Evolutionary conservation across 2,329 filamentous ascomycete genomes (phyloP).

Genomic region (Penicillium sp.): DNA sequence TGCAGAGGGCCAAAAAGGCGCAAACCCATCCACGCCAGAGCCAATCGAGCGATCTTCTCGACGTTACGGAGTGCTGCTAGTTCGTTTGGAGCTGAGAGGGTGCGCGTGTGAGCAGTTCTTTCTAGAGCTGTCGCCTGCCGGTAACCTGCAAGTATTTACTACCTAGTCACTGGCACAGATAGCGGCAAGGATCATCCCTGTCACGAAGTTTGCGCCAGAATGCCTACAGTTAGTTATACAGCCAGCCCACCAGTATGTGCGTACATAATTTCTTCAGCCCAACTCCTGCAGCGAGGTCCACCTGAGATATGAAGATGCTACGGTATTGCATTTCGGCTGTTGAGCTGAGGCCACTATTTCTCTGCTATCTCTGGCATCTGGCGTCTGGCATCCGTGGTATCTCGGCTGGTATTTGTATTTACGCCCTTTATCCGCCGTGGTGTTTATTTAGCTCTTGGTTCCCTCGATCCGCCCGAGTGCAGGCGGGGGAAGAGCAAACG

Average conservation of each 20-base stretch:
- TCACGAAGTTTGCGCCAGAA: not conserved
- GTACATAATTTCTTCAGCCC: not conserved
- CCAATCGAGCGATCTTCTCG: too few relatives aligned
- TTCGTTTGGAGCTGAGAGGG: too few relatives aligned
- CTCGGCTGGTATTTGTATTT: not conserved
- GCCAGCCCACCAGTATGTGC: too few relatives aligned
- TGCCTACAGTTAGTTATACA: not conserved
- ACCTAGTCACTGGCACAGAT: not conserved
- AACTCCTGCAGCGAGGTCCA: too few relatives aligned
- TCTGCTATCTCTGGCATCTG: too few relatives aligned
- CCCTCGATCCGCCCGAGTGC: not conserved
- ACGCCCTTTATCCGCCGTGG: too few relatives aligned
- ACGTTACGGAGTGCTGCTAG: too few relatives aligned
- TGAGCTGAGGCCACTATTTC: too few relatives aligned
- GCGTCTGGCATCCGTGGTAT: not conserved
- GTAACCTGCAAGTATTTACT: too few relatives aligned
- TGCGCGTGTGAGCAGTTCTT: too few relatives aligned
- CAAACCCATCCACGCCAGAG: not conserved
- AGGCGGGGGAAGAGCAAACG: not conserved
- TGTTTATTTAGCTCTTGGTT: not conserved
- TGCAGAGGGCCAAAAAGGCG: constrained; percentile 6
- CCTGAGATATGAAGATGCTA: not conserved
- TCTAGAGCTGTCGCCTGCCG: too few relatives aligned
- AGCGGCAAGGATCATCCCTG: not conserved
- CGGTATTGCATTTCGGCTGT: too few relatives aligned